These are phyloP conservation scores for Gossypium aridum DNA, from an alignment of 441 rosid species.

Conservation along the genomic window DNA sequence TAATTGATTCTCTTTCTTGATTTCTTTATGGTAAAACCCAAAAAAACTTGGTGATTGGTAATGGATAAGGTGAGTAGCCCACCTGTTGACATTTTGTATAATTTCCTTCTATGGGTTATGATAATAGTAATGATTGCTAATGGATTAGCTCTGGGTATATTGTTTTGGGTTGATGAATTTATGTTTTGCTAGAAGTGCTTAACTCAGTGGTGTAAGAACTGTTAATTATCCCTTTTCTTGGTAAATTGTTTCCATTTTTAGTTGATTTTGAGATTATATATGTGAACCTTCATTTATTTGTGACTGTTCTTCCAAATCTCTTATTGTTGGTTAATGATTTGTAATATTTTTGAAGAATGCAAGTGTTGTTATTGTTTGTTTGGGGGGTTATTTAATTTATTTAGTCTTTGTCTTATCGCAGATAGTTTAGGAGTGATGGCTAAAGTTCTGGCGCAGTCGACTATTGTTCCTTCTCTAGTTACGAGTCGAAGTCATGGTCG, in stretches of 20 bases:
- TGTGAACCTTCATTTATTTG: neutral
- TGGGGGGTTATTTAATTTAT: neutral
- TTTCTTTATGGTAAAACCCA: too few species aligned
- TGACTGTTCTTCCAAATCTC: neutral
- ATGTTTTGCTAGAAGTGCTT: too few species aligned
- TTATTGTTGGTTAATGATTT: neutral
- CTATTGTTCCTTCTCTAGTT: constrained; percentile 38
- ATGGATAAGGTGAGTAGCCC: neutral
- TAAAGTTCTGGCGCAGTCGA: constrained; percentile 49
- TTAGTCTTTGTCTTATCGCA: constrained; percentile 17
- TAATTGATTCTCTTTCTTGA: neutral
- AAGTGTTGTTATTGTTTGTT: neutral
- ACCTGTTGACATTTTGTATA: neutral
- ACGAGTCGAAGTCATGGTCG: constrained; percentile 33
- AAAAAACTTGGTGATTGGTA: neutral
- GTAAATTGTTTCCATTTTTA: neutral
- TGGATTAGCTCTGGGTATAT: too few species aligned
- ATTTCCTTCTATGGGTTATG: neutral
- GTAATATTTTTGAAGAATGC: neutral
- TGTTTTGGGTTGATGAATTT: too few species aligned
- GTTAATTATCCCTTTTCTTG: neutral
- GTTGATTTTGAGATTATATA: neutral
- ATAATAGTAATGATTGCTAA: too few species aligned
- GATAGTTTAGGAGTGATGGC: constrained; percentile 48
- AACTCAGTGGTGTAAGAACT: neutral